phyloP scores from a whole-genome alignment of 306 rosid species.

The Cicer arietinum region DNA sequence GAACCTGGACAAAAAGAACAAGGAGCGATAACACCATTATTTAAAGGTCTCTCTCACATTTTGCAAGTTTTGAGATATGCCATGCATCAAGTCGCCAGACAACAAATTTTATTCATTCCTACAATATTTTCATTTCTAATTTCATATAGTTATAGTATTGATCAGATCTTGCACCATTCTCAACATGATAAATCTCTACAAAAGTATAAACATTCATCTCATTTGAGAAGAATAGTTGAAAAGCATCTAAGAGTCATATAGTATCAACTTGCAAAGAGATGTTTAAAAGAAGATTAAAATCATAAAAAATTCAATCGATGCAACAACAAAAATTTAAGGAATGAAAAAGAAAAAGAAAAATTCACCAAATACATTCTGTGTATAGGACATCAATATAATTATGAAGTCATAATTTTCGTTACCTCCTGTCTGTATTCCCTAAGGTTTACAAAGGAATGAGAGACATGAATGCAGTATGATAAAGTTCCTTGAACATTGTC shows the following conservation, averaged over 20 bases:
- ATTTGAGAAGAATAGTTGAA: slow-evolving; percentile 10
- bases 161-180: slow-evolving; percentile 10
- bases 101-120: slow-evolving; percentile 4
- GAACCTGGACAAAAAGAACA: slow-evolving; percentile 63
- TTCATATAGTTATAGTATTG: neutral
- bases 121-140: neutral
- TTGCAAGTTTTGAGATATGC: slow-evolving; percentile 7
- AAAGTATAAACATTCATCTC: slow-evolving; percentile 12
- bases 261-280: slow-evolving; percentile 2
- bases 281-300: slow-evolving; percentile 28
- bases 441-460: slow-evolving; percentile 91
- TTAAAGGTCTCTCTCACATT: slow-evolving; percentile 23
- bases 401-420: slow-evolving; percentile 34
- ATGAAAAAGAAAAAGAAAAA: slow-evolving; percentile 9
- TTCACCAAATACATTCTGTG: neutral
- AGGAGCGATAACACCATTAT: slow-evolving; percentile 10
- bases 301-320: slow-evolving; percentile 2
- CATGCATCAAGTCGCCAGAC: slow-evolving; percentile 28
- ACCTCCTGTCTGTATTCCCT: slow-evolving; percentile 96
- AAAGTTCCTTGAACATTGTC: slow-evolving; percentile 91
- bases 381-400: slow-evolving; percentile 29
- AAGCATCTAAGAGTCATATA: slow-evolving; percentile 2
- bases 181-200: slow-evolving; percentile 2
- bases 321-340: neutral
- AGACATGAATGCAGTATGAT: slow-evolving; percentile 86